A percentile compares a stretch with the other conserved stretches of the same genome.
Evolutionary conservation across 1,139 yeast genomes (phyloP).

Genomic region (Sugiyamaella castrensis): DNA sequence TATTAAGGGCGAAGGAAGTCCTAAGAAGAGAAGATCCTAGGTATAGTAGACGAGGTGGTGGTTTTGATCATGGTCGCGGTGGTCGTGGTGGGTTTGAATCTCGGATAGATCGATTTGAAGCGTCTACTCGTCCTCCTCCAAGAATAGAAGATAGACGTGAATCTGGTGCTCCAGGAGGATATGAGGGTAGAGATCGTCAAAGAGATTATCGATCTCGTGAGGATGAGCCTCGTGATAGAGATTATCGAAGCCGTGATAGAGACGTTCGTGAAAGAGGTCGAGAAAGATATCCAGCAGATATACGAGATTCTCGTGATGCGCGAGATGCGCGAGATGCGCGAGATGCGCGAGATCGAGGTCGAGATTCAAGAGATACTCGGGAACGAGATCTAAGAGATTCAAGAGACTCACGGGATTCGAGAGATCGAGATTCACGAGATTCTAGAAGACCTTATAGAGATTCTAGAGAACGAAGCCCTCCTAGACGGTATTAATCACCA

Average conservation of each 20-base stretch:
- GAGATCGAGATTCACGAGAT: too few relatives aligned
- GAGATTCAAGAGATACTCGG: too few relatives aligned
- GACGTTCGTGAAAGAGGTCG: background rate
- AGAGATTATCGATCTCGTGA: slow-evolving; percentile 1
- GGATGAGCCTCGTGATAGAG: slow-evolving; percentile 14
- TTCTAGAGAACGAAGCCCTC: too few relatives aligned
- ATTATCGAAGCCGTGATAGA: background rate
- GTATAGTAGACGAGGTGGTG: slow-evolving; percentile 15
- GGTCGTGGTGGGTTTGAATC: slow-evolving; percentile 7
- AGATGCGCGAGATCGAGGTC: too few relatives aligned
- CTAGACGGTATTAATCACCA: too few relatives aligned
- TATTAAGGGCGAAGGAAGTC: slow-evolving; percentile 15
- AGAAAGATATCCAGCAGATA: too few relatives aligned
- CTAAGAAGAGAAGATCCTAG: slow-evolving; percentile 14
- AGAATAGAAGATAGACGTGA: background rate
- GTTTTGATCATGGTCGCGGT: slow-evolving; percentile 12
- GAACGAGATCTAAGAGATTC: too few relatives aligned
- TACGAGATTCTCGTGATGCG: too few relatives aligned
- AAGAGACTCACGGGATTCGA: too few relatives aligned
- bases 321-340: too few relatives aligned
- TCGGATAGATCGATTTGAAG: slow-evolving; percentile 8
- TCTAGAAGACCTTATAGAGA: too few relatives aligned
- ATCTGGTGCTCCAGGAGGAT: background rate
- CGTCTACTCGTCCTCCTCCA: background rate
- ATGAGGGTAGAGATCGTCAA: background rate